Conservation (phyloP, 345 rosid species). For the Populus nigra region DNA sequence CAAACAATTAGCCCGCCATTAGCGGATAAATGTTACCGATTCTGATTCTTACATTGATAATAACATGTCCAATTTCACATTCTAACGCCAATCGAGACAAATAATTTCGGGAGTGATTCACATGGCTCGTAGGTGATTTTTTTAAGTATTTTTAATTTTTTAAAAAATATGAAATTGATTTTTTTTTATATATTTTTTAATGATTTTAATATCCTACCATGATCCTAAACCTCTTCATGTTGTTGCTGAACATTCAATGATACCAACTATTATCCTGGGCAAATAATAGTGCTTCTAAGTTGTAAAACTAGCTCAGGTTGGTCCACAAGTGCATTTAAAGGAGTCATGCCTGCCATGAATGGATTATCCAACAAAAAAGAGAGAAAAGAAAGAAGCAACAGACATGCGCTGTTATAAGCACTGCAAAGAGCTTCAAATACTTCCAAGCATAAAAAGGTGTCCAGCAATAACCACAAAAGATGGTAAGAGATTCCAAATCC, state of each 20-base stretch:
- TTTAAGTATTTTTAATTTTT: too few species aligned
- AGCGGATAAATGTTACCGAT: conserved; percentile 11
- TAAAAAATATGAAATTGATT: too few species aligned
- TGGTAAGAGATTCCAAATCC: not conserved
- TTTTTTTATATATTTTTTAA: too few species aligned
- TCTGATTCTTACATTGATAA: not conserved
- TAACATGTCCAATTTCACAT: not conserved
- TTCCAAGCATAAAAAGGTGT: not conserved
- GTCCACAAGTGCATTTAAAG: not conserved
- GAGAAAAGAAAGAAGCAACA: not conserved
- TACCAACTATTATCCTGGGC: not conserved
- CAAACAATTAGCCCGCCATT: conserved; percentile 18
- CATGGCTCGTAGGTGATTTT: too few species aligned
- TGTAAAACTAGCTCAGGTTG: not conserved
- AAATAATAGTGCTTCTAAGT: not conserved
- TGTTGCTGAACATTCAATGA: not conserved
- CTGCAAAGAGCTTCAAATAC: not conserved
- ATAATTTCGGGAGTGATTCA: too few species aligned
- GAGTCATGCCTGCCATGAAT: not conserved
- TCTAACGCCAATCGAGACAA: too few species aligned
- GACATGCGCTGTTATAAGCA: not conserved
- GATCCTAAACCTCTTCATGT: too few species aligned
- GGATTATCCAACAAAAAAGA: not conserved
- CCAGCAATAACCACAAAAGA: not conserved
- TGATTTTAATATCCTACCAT: too few species aligned